A percentile compares a stretch with the other conserved stretches of the same genome.
Conservation (phyloP, 352 stramenopile genomes). For the Elongisporangium undulatum region DNA sequence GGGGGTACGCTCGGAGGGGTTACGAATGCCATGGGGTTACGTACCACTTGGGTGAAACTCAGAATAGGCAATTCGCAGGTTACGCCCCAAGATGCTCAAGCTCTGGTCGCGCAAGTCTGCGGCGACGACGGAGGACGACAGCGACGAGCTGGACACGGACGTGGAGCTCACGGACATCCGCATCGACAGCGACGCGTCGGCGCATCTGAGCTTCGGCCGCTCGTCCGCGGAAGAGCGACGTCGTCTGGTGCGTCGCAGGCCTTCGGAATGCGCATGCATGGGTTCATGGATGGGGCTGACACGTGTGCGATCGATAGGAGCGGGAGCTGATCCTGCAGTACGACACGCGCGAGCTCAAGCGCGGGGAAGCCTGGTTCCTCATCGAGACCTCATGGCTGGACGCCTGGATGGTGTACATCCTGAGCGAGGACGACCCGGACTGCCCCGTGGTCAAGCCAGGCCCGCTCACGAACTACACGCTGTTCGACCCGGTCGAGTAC, state of each 20-base stretch:
- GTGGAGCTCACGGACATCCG: constrained; percentile 15
- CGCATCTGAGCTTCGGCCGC: constrained; percentile 12
- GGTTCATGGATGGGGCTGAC: neutral
- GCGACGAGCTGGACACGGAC: constrained; percentile 12
- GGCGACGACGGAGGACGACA: constrained; percentile 2
- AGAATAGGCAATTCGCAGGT: neutral
- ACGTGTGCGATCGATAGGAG: constrained; percentile 22
- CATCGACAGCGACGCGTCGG: constrained; percentile 1
- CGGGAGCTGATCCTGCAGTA: constrained; percentile 63
- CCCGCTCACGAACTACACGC: constrained; percentile 62
- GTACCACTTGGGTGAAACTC: neutral
- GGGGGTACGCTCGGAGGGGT: neutral
- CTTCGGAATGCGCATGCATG: neutral
- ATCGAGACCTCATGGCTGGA: constrained; percentile 77
- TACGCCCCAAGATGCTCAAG: neutral
- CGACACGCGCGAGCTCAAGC: constrained; percentile 57
- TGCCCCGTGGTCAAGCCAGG: constrained; percentile 43
- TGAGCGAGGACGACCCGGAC: constrained; percentile 58
- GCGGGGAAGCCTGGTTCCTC: constrained; percentile 74
- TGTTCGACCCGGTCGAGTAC: constrained; percentile 73
- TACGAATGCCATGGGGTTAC: neutral
- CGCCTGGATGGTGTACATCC: constrained; percentile 75
- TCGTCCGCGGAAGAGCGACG: constrained; percentile 19
- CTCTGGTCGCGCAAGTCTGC: neutral
- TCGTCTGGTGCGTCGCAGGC: constrained; percentile 12